Evolutionary conservation across 139 green algal genomes (phyloP).

Genomic region (Micractinium sp.): DNA sequence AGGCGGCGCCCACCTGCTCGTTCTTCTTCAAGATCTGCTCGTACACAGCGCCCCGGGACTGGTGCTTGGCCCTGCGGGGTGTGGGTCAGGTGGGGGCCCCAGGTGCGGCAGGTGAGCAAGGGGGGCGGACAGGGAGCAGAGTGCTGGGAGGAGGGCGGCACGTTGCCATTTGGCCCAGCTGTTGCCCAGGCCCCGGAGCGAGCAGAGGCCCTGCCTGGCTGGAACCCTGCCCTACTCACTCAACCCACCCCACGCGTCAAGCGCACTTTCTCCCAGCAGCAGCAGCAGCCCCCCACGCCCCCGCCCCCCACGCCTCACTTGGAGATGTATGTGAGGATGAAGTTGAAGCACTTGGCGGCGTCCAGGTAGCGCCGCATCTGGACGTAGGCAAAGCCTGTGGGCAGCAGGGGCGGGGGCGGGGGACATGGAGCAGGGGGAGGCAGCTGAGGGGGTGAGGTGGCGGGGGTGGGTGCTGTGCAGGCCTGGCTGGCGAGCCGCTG

Average conservation of each 20-base stretch:
- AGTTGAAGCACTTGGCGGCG: slow-evolving; percentile 89
- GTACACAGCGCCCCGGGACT: slow-evolving; percentile 69
- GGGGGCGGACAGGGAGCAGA: too few species aligned
- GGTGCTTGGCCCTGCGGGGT: slow-evolving; percentile 73
- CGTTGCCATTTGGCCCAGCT: too few species aligned
- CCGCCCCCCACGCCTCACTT: slow-evolving; percentile 12
- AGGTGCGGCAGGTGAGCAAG: background rate
- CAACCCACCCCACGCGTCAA: background rate
- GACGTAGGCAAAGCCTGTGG: slow-evolving; percentile 89
- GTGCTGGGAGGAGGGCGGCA: too few species aligned
- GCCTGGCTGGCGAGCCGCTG: background rate
- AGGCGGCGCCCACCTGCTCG: slow-evolving; percentile 61
- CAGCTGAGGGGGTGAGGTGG: background rate
- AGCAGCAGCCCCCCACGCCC: too few species aligned
- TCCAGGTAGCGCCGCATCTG: slow-evolving; percentile 91
- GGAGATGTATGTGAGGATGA: slow-evolving; percentile 86
- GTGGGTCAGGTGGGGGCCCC: too few species aligned
- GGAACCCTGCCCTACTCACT: background rate
- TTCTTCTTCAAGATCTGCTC: slow-evolving; percentile 97
- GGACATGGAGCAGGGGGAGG: background rate
- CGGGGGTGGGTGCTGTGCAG: background rate
- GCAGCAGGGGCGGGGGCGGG: background rate
- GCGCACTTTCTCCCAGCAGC: background rate
- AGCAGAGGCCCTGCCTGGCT: background rate
- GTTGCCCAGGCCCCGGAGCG: background rate